Evolutionary conservation across 371 early-diverging fungal species (phyloP).

Genomic region (Basidiobolus heterosporus): DNA sequence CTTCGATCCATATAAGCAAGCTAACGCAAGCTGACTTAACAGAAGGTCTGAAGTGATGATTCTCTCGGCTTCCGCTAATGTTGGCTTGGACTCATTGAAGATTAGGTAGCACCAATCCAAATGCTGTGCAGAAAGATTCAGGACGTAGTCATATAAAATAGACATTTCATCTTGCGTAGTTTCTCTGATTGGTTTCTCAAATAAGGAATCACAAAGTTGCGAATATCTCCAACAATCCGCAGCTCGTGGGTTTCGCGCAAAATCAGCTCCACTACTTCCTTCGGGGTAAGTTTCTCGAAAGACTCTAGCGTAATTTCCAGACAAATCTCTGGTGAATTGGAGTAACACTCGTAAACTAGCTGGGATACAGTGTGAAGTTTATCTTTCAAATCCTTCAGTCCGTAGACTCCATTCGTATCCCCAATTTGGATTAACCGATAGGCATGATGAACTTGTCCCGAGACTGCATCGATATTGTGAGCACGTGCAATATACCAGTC

Average conservation of each 20-base stretch:
- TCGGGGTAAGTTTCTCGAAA: slow-evolving; percentile 3
- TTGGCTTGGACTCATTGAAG: slow-evolving; percentile 38
- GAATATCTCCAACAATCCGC: slow-evolving; percentile 3
- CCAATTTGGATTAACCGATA: slow-evolving; percentile 3
- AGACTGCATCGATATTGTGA: slow-evolving; percentile 6
- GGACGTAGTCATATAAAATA: slow-evolving; percentile 23
- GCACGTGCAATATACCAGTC: slow-evolving; percentile 9
- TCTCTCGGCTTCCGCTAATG: slow-evolving; percentile 26
- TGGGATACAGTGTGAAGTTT: slow-evolving; percentile 4
- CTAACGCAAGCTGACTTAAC: slow-evolving; percentile 29
- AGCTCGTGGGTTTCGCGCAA: slow-evolving; percentile 3
- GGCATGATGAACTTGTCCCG: slow-evolving; percentile 10
- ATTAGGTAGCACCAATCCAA: slow-evolving; percentile 33
- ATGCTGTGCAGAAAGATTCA: slow-evolving; percentile 16
- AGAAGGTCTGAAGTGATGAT: slow-evolving; percentile 38
- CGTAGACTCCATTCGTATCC: slow-evolving; percentile 3
- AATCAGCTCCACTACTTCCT: slow-evolving; percentile 5
- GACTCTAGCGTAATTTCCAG: not conserved
- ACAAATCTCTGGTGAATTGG: not conserved
- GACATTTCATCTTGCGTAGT: slow-evolving; percentile 1
- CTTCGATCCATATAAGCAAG: slow-evolving; percentile 30
- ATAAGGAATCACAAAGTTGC: slow-evolving; percentile 5
- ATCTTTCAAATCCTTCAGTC: slow-evolving; percentile 5
- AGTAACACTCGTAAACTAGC: slow-evolving; percentile 6
- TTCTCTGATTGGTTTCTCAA: slow-evolving; percentile 1